phyloP scores from a whole-genome alignment of 257 asterid genomes.

The Ehretia macrophylla region DNA sequence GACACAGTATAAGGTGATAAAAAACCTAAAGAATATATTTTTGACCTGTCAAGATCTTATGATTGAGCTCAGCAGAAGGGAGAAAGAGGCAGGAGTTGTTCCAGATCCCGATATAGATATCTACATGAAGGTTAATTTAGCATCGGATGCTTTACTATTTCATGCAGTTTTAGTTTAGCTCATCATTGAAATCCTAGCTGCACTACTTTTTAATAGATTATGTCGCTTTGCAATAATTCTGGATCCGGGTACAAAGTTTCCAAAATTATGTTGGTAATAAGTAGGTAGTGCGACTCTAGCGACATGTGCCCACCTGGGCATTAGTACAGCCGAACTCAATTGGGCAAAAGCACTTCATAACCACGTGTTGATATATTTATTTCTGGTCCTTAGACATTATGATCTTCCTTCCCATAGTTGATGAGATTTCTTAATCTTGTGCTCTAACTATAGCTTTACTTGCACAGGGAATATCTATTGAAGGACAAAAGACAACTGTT shows the following conservation, averaged over 20 bases:
- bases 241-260: neutral
- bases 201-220: neutral
- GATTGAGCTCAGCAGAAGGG: conserved; percentile 58
- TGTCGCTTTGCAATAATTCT: neutral
- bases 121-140: conserved; percentile 59
- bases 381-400: neutral
- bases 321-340: neutral
- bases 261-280: neutral
- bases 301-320: neutral
- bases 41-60: conserved; percentile 35
- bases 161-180: neutral
- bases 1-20: neutral
- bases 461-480: conserved; percentile 25
- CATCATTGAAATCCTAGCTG: neutral
- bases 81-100: conserved; percentile 58
- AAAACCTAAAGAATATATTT: neutral
- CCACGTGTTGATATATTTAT: neutral
- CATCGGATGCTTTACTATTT: neutral
- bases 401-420: neutral
- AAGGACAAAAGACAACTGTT: conserved; percentile 37
- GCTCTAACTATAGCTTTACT: neutral
- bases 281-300: neutral
- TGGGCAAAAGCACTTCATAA: neutral
- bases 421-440: neutral
- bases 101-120: conserved; percentile 75